Evolutionary conservation across 805 yeast species (phyloP).

Genomic region (Barnettozyma californica): DNA sequence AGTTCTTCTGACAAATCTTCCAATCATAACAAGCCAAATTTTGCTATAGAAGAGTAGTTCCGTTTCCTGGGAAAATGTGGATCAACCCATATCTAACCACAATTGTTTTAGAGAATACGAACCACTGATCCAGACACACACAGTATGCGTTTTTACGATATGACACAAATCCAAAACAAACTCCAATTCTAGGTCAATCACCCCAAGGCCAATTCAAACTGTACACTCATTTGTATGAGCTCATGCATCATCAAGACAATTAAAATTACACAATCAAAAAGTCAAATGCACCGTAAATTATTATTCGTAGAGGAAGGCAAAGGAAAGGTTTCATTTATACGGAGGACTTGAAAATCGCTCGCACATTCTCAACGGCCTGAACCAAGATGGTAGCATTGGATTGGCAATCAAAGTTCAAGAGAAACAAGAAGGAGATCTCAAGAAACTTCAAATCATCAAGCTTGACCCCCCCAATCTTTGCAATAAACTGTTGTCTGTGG

Average conservation of each 20-base stretch:
- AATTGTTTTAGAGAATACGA: not conserved
- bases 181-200: not conserved
- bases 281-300: not conserved
- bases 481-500: constrained; percentile 38
- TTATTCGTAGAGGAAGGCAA: not conserved
- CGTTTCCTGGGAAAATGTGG: not conserved
- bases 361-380: not conserved
- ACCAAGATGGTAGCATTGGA: constrained; percentile 32
- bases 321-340: not conserved
- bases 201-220: not conserved
- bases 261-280: not conserved
- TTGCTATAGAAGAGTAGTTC: not conserved
- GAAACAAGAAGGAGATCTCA: constrained; percentile 46
- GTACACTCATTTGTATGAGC: not conserved
- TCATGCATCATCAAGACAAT: not conserved
- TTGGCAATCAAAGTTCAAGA: constrained; percentile 44
- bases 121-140: not conserved
- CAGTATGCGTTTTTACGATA: not conserved
- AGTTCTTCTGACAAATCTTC: constrained; percentile 5
- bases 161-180: not conserved
- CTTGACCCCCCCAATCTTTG: constrained; percentile 42
- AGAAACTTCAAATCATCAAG: constrained; percentile 39
- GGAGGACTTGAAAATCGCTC: constrained; percentile 1
- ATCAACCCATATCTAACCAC: too few species aligned
- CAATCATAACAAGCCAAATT: constrained; percentile 3